Percentiles rank a stretch among this genome's conserved stretches.
phyloP scores from a whole-genome alignment of 768 basidiomycete genomes.

The Calocybe indica region DNA sequence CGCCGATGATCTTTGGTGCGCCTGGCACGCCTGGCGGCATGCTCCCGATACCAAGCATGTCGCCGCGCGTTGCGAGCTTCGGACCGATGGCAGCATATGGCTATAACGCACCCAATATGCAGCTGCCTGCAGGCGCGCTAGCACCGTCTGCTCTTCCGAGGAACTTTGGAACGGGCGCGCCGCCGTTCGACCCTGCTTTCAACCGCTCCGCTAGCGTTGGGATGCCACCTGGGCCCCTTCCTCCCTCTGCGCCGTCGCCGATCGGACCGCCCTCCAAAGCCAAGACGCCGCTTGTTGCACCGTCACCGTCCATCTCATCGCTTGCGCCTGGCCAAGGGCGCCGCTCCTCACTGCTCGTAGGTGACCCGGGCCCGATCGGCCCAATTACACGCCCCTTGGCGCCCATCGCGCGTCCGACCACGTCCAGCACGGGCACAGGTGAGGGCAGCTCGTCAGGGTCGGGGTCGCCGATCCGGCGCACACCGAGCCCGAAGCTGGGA shows the following conservation, averaged over 20 bases:
- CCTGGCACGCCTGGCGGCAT: slow-evolving; percentile 28
- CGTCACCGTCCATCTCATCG: slow-evolving; percentile 28
- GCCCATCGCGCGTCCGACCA: slow-evolving; percentile 64
- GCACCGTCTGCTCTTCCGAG: slow-evolving; percentile 51
- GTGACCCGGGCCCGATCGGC: slow-evolving; percentile 36
- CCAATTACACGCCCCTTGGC: slow-evolving; percentile 59
- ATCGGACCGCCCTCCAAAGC: slow-evolving; percentile 49
- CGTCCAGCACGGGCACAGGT: slow-evolving; percentile 22
- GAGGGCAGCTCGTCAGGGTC: slow-evolving; percentile 57
- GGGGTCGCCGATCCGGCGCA: slow-evolving; percentile 46
- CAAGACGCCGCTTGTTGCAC: slow-evolving; percentile 24
- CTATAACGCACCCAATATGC: slow-evolving; percentile 43
- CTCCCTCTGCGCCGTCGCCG: slow-evolving; percentile 40
- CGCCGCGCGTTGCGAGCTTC: slow-evolving; percentile 49
- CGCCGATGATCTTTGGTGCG: slow-evolving; percentile 41
- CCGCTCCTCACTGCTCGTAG: slow-evolving; percentile 33
- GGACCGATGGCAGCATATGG: slow-evolving; percentile 43
- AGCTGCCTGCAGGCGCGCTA: slow-evolving; percentile 30
- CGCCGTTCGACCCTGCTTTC: slow-evolving; percentile 50
- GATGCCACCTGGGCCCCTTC: slow-evolving; percentile 11
- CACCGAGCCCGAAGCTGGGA: slow-evolving; percentile 61
- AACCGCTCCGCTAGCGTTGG: slow-evolving; percentile 29
- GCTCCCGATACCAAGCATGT: slow-evolving; percentile 41
- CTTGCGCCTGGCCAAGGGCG: slow-evolving; percentile 45
- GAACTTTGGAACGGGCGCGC: slow-evolving; percentile 40